A percentile compares a stretch with the other conserved stretches of the same genome.
These are phyloP conservation scores for Pseudopithomyces maydicus DNA, from an alignment of 2,329 filamentous ascomycete species.

Conservation along the genomic window DNA sequence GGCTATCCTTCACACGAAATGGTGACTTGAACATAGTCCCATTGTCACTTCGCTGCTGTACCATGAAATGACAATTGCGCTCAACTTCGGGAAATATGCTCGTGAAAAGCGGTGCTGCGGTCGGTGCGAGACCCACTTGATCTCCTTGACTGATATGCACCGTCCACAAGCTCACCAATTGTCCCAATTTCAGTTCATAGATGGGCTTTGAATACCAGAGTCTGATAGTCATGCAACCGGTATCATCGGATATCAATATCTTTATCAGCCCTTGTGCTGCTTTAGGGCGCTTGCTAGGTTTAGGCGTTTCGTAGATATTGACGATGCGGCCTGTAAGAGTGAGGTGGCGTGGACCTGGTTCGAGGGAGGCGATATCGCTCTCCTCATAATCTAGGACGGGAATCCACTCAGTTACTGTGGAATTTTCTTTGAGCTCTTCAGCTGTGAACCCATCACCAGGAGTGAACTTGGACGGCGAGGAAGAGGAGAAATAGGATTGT, in stretches of 20 bases:
- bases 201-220: slow-evolving; percentile 54
- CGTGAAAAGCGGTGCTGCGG: slow-evolving; percentile 56
- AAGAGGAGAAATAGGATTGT: slow-evolving; percentile 49
- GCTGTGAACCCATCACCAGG: slow-evolving; percentile 60
- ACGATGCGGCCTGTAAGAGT: slow-evolving; percentile 61
- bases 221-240: slow-evolving; percentile 60
- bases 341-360: slow-evolving; percentile 57
- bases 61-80: slow-evolving; percentile 58
- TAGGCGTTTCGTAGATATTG: slow-evolving; percentile 56
- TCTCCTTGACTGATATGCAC: slow-evolving; percentile 57
- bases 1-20: slow-evolving; percentile 47
- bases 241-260: slow-evolving; percentile 62
- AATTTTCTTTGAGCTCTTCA: slow-evolving; percentile 47
- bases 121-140: slow-evolving; percentile 46
- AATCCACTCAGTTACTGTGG: slow-evolving; percentile 36
- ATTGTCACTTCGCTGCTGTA: slow-evolving; percentile 57
- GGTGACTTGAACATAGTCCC: slow-evolving; percentile 53
- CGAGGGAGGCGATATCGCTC: slow-evolving; percentile 53
- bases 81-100: slow-evolving; percentile 65
- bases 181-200: slow-evolving; percentile 57
- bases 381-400: slow-evolving; percentile 56
- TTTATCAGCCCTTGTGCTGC: slow-evolving; percentile 59
- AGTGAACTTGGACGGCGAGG: slow-evolving; percentile 23
- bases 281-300: slow-evolving; percentile 49
- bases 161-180: slow-evolving; percentile 62